phyloP scores from a whole-genome alignment of 2,329 filamentous ascomycete genomes.

The Colletotrichum sp. region DNA sequence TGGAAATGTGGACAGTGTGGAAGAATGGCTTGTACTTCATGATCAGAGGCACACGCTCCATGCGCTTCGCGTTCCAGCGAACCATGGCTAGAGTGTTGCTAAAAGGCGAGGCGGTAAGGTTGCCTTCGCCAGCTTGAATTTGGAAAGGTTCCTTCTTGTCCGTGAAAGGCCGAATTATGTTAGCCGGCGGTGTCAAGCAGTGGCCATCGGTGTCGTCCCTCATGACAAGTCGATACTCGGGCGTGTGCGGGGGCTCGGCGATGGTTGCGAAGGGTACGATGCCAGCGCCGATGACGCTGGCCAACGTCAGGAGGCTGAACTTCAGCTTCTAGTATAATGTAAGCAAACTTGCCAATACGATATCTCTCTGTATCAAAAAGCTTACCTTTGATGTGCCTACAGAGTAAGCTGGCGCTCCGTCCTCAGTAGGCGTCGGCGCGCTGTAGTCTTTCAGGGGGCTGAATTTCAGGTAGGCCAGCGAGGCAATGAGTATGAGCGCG shows the following conservation, averaged over 20 bases:
- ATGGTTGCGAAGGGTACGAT: constrained; percentile 21
- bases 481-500: constrained; percentile 30
- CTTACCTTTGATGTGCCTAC: neutral
- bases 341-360: neutral
- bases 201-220: constrained; percentile 10
- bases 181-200: neutral
- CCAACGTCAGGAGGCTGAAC: neutral
- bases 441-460: constrained; percentile 22
- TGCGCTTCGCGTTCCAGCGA: constrained; percentile 28
- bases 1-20: constrained; percentile 30
- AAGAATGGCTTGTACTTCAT: constrained; percentile 34
- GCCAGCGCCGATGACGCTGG: constrained; percentile 12
- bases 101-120: constrained; percentile 27
- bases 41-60: constrained; percentile 30
- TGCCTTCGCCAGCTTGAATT: neutral
- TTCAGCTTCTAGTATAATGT: neutral
- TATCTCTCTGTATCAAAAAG: fast-evolving
- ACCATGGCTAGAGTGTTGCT: constrained; percentile 31
- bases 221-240: constrained; percentile 14
- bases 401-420: neutral
- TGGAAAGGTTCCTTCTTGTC: constrained; percentile 1
- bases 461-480: constrained; percentile 31
- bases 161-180: constrained; percentile 2
- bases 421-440: neutral
- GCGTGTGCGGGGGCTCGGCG: constrained; percentile 11